Percentiles rank a stretch among this genome's conserved stretches.
phyloP scores from a whole-genome alignment of 2,329 filamentous ascomycete species.

The Epichloe aotearoae region DNA sequence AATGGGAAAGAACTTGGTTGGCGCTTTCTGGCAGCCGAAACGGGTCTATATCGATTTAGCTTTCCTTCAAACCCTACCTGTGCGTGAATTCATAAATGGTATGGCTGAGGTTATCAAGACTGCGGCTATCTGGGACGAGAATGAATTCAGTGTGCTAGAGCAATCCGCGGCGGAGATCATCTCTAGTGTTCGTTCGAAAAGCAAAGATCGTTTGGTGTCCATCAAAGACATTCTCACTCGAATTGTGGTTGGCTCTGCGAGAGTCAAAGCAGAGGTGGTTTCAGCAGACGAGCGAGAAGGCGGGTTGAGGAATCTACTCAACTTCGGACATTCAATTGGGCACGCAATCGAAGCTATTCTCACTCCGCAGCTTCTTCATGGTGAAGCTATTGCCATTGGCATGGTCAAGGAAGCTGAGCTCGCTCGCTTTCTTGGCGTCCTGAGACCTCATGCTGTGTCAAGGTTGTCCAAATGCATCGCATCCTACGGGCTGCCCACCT shows the following conservation, averaged over 20 bases:
- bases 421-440: constrained; percentile 72
- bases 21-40: constrained; percentile 91
- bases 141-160: constrained; percentile 75
- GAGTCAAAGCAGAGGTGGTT: constrained; percentile 87
- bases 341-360: constrained; percentile 93
- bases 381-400: constrained; percentile 89
- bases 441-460: constrained; percentile 78
- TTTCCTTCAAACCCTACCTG: constrained; percentile 81
- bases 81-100: constrained; percentile 90
- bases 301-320: constrained; percentile 83
- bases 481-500: constrained; percentile 83
- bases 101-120: constrained; percentile 99
- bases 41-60: constrained; percentile 88
- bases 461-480: constrained; percentile 84
- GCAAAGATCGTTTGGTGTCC: constrained; percentile 48
- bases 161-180: constrained; percentile 68
- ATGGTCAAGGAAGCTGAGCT: constrained; percentile 98
- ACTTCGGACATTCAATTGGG: constrained; percentile 96
- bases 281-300: constrained; percentile 91
- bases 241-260: constrained; percentile 80
- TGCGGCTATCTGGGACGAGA: constrained; percentile 86
- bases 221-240: constrained; percentile 61
- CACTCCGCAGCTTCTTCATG: constrained; percentile 88
- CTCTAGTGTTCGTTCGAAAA: constrained; percentile 19
- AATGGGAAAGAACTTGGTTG: constrained; percentile 89